Base-by-base conservation (phyloP, 331 rosid genomes). In the Acacia pycnantha region DNA sequence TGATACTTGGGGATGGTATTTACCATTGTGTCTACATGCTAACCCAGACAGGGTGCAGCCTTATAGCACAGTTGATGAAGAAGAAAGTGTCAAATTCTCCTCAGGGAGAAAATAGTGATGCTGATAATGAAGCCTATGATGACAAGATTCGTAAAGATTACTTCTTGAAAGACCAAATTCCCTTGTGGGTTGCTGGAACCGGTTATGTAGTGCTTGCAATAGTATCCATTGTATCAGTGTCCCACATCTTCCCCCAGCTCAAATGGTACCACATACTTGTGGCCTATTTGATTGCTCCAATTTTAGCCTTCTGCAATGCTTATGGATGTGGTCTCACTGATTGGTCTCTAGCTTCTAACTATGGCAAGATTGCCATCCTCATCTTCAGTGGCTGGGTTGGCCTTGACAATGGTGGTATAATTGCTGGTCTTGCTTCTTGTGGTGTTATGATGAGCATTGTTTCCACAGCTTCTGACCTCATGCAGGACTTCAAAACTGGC, bases 361-460 rank as follows among this genome's bases (percentile, higher is more conserved):
- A 91, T n/a, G 97, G 94, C 21, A 93, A 93, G 82, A 75, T 93
- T 67, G 91, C 96, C 56, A 91, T 93, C 29, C 83, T 93, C 3
- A 82, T 90, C 77, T 90, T 93, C 81, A 89, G 93, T 64, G 78
- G 93, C 54, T 91, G 96, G 96, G 89, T 88, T 51, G 93, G 94
- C 24, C 79, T 85, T 27, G 82, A 53, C 41, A 9, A 86, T 0
- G 97, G 97, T 14, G 94, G 97, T 33, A 88, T 90, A 4, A 44
- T 93, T 70, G 94, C 97, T 12, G 94, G 97, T 19, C 92, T 93
- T 35, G 96, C 94, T 8, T 77, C 96, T 0, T 93, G 97, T 66
- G 97, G 97, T 66, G 89, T 93, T 43, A 91, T 87, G 96, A 93
- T 93, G 96, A 93, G 90, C 81, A 91, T 91, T 72, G 94, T 91